Evolutionary conservation across 345 rosid species (phyloP), one percentile per base, ranked within the genome.

Genomic region (Citrus unshiu): DNA sequence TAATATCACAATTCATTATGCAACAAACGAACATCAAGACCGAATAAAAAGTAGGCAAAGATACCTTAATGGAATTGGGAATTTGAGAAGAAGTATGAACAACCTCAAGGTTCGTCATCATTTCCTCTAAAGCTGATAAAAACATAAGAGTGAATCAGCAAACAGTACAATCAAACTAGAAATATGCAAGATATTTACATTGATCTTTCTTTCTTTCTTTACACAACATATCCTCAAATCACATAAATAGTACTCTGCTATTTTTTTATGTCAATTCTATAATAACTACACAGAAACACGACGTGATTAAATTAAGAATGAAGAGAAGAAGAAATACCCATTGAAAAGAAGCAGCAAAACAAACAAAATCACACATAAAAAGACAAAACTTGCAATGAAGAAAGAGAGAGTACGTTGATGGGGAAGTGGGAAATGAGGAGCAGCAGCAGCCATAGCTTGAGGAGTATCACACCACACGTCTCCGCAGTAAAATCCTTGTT

Each of bases 31-130:
- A 43, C 51, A 12, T 43, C 51, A 12, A 43, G 51, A 32, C 32
- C 21, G 4, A 51, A 2, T 34, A 34, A 32, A 32, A 22, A 57
- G 9, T 5, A 10, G 34, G 24, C 19, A 4, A 58, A 37, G 22
- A 70, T 78, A 86, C 87, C 84, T 80, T 82, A 16, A 81, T 37
- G 24, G 89, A 73, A 71, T 72, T 32, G 73, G 73, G 25, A 80
- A 86, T 78, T 39, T 74, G 79, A 35, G 77, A 32, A 81, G 65
- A 79, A 83, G 81, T 69, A 78, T 87, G 86, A 4, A 83, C 82
- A 4, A 83, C 79, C 80, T 83, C 81, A 54, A 81, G 82, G 58
- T 66, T 81, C 82, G 76, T 79, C 85, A 79, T 86, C 86, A 83
- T 83, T 61, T 81, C 63, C 79, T 83, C 82, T 64, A 40, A 32